Evolutionary conservation across 768 basidiomycete species (phyloP), one percentile per base, ranked within the genome.

Genomic region (Hebeloma cylindrosporum): DNA sequence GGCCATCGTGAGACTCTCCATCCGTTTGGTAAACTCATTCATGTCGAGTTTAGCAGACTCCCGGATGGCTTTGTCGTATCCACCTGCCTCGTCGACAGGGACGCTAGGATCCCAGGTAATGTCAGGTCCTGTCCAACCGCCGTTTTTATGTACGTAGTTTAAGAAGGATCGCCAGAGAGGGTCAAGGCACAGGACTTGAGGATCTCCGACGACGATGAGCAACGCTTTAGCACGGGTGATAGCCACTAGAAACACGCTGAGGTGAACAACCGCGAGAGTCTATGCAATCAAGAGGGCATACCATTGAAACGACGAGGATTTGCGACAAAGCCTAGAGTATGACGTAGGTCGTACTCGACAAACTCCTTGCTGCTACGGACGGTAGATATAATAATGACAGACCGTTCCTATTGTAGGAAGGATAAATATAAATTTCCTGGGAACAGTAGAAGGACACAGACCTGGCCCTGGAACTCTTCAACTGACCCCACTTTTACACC

Each of bases 401-500:
- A 66, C 7, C 77, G 72, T 60, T 82, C 80, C 78, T 82, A 33
- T n/a, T n/a, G n/a, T n/a, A n/a, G n/a, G 7, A 25, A 28, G 20
- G 16, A 34, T 28, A 45, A 50, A 13, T 36, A 3, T 22, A 16
- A 4, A 13, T 16, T 32, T 22, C 13, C 14, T 26, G 8, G n/a
- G 30, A 27, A 5, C 1, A 33, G 7, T 23, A 23, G 21, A 21
- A 41, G 13, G 16, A 7, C n/a, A 23, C 11, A 27, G 28, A 75
- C 79, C 63, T 82, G 78, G 6, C 82, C 83, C 58, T 83, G 82
- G 62, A 82, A 82, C 45, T 82, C 80, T 52, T 84, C 83, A 1
- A 82, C 80, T 17, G 77, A 80, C n/a, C 81, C 83, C 10, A 85
- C 76, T 51, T 83, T 83, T 40, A 83, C 66, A 5, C 57, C 64